Evolutionary conservation across 768 basidiomycete genomes (phyloP).

Genomic region (Lactarius trivialis): DNA sequence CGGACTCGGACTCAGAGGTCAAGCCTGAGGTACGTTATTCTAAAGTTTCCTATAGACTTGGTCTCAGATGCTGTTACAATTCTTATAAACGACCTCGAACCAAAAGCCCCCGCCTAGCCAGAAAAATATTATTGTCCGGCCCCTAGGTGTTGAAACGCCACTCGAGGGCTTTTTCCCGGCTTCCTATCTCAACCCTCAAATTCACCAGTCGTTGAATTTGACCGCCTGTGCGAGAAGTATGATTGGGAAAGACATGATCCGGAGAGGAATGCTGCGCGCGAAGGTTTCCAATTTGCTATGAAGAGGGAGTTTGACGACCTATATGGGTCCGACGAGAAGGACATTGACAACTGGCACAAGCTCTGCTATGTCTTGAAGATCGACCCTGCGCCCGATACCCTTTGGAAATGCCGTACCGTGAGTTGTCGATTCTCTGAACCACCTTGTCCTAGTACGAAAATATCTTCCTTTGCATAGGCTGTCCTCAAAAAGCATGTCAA

Average conservation of each 20-base stretch:
- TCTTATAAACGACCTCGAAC: background rate
- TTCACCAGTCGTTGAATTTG: slow-evolving; percentile 13
- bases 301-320: slow-evolving; percentile 19
- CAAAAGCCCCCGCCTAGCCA: background rate
- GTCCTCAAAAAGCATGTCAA: slow-evolving; percentile 18
- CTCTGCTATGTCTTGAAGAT: slow-evolving; percentile 22
- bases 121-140: background rate
- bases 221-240: slow-evolving; percentile 3
- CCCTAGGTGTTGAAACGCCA: background rate
- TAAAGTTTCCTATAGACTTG: background rate
- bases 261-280: background rate
- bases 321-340: slow-evolving; percentile 22
- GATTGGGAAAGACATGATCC: background rate
- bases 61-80: background rate
- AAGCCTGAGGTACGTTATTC: background rate
- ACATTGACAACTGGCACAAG: slow-evolving; percentile 17
- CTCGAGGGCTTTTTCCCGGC: slow-evolving; percentile 19
- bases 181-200: slow-evolving; percentile 8
- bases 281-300: slow-evolving; percentile 8
- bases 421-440: background rate
- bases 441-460: background rate
- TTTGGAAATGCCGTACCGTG: slow-evolving; percentile 2
- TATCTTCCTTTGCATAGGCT: background rate
- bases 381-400: slow-evolving; percentile 11
- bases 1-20: too few relatives aligned